A percentile compares a stretch with the other conserved stretches of the same genome.
Conservation (phyloP, 805 yeast genomes). For the Sporopachydermia quercuum region DNA sequence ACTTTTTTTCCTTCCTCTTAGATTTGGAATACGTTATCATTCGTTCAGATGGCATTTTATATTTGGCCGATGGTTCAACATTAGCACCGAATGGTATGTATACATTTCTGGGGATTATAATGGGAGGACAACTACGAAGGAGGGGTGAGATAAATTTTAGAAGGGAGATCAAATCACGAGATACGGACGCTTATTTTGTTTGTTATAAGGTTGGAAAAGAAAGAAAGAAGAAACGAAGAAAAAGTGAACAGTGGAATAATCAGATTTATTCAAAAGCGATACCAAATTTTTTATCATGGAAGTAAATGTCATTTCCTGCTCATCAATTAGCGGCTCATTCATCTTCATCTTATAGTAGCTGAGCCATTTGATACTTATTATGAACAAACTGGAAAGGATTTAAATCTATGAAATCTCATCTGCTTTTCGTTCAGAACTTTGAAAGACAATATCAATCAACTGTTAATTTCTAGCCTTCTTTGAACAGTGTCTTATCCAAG, state of each 20-base stretch:
- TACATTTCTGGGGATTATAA: background rate
- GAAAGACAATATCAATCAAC: too few species aligned
- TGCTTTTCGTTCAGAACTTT: too few species aligned
- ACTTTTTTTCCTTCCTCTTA: conserved; percentile 20
- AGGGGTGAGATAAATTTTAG: conserved; percentile 4
- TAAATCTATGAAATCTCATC: too few species aligned
- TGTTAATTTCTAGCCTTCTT: too few species aligned
- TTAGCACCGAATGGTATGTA: conserved; percentile 16
- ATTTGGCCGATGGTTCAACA: conserved; percentile 13
- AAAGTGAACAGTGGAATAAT: background rate
- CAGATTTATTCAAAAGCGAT: background rate
- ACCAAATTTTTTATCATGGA: conserved; percentile 1
- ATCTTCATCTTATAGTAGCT: too few species aligned
- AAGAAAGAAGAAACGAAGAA: conserved; percentile 10
- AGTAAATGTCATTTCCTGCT: too few species aligned
- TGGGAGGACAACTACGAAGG: background rate
- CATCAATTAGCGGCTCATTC: too few species aligned
- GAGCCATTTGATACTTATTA: too few species aligned
- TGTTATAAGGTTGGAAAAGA: conserved; percentile 12
- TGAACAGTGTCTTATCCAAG: too few species aligned
- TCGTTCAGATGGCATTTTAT: conserved; percentile 15
- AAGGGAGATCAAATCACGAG: conserved; percentile 9
- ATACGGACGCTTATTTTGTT: conserved; percentile 10
- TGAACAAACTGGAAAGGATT: too few species aligned
- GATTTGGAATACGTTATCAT: conserved; percentile 26